Percentiles rank a stretch among this genome's conserved stretches.
Evolutionary conservation across 2,329 filamentous ascomycete species (phyloP).

Genomic region (Sphaerulina vaccinii): DNA sequence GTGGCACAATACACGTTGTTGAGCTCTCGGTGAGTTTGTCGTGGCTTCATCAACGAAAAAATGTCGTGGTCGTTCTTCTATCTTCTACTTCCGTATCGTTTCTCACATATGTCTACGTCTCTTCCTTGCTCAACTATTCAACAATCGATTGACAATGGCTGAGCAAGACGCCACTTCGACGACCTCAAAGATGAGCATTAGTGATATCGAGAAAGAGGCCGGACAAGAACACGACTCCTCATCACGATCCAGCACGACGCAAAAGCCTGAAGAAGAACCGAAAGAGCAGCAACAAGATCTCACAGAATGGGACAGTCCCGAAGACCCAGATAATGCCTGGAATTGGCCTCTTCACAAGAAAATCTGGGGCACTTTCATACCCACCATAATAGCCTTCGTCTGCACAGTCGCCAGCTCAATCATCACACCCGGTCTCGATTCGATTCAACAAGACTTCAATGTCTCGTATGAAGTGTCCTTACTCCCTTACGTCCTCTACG

Average conservation of each 20-base stretch:
- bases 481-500: constrained; percentile 59
- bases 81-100: too few species aligned
- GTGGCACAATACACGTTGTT: too few species aligned
- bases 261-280: background rate
- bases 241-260: background rate
- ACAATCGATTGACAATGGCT: too few species aligned
- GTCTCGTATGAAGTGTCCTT: constrained; percentile 57
- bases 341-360: constrained; percentile 53
- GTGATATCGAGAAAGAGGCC: background rate
- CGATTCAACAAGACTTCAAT: constrained; percentile 54
- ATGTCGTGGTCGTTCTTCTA: too few species aligned
- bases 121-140: too few species aligned
- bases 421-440: constrained; percentile 24
- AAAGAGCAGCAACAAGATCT: constrained; percentile 1
- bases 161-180: too few species aligned
- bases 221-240: background rate
- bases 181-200: too few species aligned
- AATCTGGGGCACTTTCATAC: constrained; percentile 41
- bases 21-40: too few species aligned
- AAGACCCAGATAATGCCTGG: constrained; percentile 49
- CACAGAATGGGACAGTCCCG: constrained; percentile 28
- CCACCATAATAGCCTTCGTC: constrained; percentile 35
- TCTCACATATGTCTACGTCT: too few species aligned
- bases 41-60: too few species aligned
- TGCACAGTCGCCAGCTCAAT: constrained; percentile 37